Evolutionary conservation across 2,329 filamentous ascomycete species (phyloP), one percentile per base, ranked within the genome.

Genomic region (Monosporascus sp.): DNA sequence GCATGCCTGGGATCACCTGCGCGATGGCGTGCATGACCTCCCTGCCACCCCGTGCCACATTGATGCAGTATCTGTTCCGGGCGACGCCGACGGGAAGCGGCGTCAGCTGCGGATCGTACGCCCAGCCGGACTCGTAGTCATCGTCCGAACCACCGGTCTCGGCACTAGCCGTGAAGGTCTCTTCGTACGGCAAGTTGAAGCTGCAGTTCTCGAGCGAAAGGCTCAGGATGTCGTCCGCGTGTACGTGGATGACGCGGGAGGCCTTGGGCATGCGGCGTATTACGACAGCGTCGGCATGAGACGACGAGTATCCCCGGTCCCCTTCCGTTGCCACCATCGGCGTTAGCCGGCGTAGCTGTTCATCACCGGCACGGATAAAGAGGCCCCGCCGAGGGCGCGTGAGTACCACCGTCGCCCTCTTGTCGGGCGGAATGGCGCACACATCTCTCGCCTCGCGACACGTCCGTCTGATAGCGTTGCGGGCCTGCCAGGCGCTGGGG

Each of bases 151-250:
- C 53, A 14, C 31, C 14, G 20, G 37, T 37, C 11, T 48, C 31
- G 19, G 58, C 57, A 27, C 14, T 37, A 26, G 20, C 14, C n/a
- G 14, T 48, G 44, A 37, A 52, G 31, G 45, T 50, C 48, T 69
- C 66, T 49, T 68, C 66, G 35, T 54, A 57, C 1, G 62, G 60
- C 5, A 69, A 55, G 49, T 66, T 68, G 57, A 68, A 68, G 58
- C 66, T 68, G 56, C 65, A 68, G 55, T 69, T 69, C 55, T 68
- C 66, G 43, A 67, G 46, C 1, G 63, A 66, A 6, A 69, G 59
- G 43, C 54, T 54, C 2, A 68, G 56, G 11, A 68, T 50, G 22
- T 69, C 67, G 46, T 65, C 58, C 1, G 58, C 35, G 48, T 61
- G 59, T 2, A 68, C 57, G 6, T 54, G 41, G 19, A 68, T 49